Evolutionary conservation across 306 rosid genomes (phyloP).

Genomic region (Canavalia ensiformis): DNA sequence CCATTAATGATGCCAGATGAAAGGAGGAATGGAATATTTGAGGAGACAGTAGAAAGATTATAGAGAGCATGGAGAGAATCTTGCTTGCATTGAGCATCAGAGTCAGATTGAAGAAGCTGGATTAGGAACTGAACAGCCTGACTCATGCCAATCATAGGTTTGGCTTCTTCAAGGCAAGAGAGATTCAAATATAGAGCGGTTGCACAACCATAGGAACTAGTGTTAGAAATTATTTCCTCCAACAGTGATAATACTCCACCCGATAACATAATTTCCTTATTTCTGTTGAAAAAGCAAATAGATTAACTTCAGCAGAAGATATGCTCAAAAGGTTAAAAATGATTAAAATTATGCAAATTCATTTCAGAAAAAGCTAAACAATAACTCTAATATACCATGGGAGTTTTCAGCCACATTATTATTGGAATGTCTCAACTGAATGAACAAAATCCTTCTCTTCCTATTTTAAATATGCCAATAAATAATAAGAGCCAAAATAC

Average conservation of each 20-base stretch:
- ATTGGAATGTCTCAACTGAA: constrained; percentile 29
- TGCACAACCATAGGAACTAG: constrained; percentile 71
- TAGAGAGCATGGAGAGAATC: constrained; percentile 89
- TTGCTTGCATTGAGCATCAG: constrained; percentile 74
- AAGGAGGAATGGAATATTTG: constrained; percentile 76
- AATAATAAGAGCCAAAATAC: constrained; percentile 20
- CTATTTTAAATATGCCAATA: background rate
- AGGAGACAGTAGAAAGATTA: constrained; percentile 75
- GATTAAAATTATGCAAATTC: background rate
- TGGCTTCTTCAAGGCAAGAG: constrained; percentile 92
- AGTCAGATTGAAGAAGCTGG: constrained; percentile 66
- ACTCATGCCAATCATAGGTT: constrained; percentile 73
- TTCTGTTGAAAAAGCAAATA: constrained; percentile 59
- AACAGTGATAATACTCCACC: constrained; percentile 78
- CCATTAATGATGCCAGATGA: constrained; percentile 68
- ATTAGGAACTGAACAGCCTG: constrained; percentile 78
- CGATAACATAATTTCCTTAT: constrained; percentile 84
- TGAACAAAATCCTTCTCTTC: background rate
- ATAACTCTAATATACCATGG: background rate
- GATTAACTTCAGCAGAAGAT: constrained; percentile 21
- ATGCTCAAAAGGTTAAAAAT: background rate
- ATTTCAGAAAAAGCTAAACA: background rate
- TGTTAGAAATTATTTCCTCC: constrained; percentile 77
- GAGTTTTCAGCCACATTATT: constrained; percentile 9
- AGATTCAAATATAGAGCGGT: constrained; percentile 91